Conservation (phyloP, 164 flowering plant species). For the Amborella trichopoda region DNA sequence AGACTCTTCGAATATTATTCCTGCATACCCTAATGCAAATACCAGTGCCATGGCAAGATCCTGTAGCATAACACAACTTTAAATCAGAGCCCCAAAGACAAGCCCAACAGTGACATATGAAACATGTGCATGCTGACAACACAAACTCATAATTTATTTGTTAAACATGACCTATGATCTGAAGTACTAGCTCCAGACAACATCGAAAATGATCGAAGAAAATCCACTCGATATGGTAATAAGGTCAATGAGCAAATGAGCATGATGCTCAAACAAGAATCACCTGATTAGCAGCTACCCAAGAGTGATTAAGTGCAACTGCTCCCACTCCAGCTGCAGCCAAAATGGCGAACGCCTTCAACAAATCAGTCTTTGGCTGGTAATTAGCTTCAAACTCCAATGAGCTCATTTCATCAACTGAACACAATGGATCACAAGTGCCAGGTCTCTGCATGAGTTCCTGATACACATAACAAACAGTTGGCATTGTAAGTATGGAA, state of each 20-base stretch:
- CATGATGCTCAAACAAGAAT: no score
- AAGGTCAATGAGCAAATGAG: no score
- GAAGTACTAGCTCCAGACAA: no score
- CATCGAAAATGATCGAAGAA: no score
- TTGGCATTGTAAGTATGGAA: no score
- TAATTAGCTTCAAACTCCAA: slow-evolving; percentile 60
- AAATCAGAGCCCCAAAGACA: no score
- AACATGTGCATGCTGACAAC: no score
- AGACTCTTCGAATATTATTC: slow-evolving; percentile 94
- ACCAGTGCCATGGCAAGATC: slow-evolving; percentile 89
- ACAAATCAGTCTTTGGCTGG: slow-evolving; percentile 85
- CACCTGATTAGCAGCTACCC: slow-evolving; percentile 99
- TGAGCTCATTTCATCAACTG: slow-evolving; percentile 88
- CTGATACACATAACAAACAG: no score
- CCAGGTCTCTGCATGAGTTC: slow-evolving; percentile 37
- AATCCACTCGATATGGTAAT: no score
- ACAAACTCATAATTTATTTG: no score
- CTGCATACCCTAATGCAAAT: slow-evolving; percentile 85
- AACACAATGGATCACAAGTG: slow-evolving; percentile 94
- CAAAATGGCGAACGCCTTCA: slow-evolving; percentile 76
- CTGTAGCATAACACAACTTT: slow-evolving; percentile 45
- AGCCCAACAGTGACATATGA: no score
- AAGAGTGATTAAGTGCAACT: slow-evolving; percentile 82
- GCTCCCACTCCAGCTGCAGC: slow-evolving; percentile 68
- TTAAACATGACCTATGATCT: no score